phyloP scores from a whole-genome alignment of 495 filamentous ascomycete genomes.

The Penicillium paxilli region DNA sequence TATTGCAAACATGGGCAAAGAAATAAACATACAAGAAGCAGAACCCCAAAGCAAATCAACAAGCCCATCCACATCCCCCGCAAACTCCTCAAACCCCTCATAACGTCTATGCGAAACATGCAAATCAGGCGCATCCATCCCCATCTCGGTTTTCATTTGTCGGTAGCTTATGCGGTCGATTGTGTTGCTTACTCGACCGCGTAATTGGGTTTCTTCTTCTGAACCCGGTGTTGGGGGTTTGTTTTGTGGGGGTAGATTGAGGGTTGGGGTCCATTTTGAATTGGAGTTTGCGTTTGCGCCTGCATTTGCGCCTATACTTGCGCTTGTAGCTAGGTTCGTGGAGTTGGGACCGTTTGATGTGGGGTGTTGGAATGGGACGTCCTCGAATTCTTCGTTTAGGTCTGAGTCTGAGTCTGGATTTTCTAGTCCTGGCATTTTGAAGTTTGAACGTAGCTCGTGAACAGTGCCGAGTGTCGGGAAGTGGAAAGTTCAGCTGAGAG shows the following conservation, averaged over 20 bases:
- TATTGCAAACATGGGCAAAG: too few species aligned
- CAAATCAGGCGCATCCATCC: constrained; percentile 40
- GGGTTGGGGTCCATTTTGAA: constrained; percentile 13
- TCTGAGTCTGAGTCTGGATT: constrained; percentile 20
- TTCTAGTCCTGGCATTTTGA: not conserved
- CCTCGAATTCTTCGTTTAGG: constrained; percentile 23
- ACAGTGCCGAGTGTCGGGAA: too few species aligned
- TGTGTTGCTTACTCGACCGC: constrained; percentile 12
- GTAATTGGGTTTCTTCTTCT: constrained; percentile 63
- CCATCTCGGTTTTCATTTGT: constrained; percentile 64
- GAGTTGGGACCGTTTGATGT: not conserved
- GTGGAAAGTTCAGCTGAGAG: too few species aligned
- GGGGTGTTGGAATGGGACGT: constrained; percentile 15
- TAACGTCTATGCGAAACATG: constrained; percentile 62
- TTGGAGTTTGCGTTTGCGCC: not conserved
- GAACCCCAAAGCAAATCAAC: constrained; percentile 80
- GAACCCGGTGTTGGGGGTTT: constrained; percentile 67
- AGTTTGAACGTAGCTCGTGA: too few species aligned
- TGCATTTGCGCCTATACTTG: too few species aligned
- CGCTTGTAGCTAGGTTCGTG: too few species aligned
- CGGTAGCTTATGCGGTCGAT: constrained; percentile 24
- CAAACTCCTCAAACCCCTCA: constrained; percentile 65
- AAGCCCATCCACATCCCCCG: constrained; percentile 66
- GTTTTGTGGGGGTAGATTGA: constrained; percentile 31
- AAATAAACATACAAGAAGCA: constrained; percentile 67